Evolutionary conservation across 2,329 filamentous ascomycete species (phyloP), one percentile per base, ranked within the genome.

Genomic region (Emergomyces africanus): DNA sequence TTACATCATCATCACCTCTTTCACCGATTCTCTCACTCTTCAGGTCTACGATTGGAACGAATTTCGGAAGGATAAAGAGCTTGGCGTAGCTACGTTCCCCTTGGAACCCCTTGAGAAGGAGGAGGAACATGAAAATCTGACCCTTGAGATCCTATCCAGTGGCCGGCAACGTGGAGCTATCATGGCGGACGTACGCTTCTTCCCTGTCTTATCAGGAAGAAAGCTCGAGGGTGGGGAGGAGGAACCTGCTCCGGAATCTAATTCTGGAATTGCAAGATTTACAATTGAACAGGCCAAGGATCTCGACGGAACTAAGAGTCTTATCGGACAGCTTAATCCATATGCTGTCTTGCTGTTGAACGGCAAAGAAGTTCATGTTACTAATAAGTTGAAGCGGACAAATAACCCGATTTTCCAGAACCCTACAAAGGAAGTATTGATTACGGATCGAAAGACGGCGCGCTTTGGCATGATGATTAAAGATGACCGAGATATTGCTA

Each of bases 331-430:
- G 63, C 85, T 99, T 53, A 97, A 90, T 73, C 94, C 94, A 1
- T 99, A 97, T 66, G 91, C 89, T 10, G 80, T 85, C 37, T 80
- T 99, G 56, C 81, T 96, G 50, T 83, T 99, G 66, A 99, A 99
- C 67, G 88, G 90, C 63, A 95, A 94, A 74, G 87, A 95, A 70
- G 82, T 97, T 4, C 90, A 96, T 67, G 81, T 84, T 59, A 95
- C 91, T 57, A 89, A 90, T 75, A 95, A 91, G 73, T 81, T 96
- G 67, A 99, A 97, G 81, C 87, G 92, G 62, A 97, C 90, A 61
- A 99, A 99, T 76, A 94, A 96, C 67, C 94, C 94, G 8, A 91
- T 99, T 67, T 99, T 91, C 86, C 87, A 92, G 58, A 87, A 97
- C 69, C 89, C 89, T 6, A 88, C 85, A 65, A 96, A 96, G 75